Conservation (phyloP, 1,284 basidiomycete genomes). For the Cystobasidium slooffiae region DNA sequence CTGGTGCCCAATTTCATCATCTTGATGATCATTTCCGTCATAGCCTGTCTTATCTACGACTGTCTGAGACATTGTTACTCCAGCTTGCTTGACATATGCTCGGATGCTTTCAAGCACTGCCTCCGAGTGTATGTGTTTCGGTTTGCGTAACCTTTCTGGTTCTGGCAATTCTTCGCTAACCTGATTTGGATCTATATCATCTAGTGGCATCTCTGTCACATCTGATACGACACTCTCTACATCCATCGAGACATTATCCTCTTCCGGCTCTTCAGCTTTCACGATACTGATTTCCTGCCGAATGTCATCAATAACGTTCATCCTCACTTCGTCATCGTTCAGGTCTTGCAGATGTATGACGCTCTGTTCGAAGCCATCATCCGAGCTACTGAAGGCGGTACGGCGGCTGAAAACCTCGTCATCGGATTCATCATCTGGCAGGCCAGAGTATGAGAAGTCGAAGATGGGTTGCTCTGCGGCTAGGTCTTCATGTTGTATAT, state of each 20-base stretch:
- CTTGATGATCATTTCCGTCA: no score
- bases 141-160: no score
- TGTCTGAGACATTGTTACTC: background rate
- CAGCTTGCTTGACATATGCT: no score
- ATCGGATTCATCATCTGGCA: conserved; percentile 15
- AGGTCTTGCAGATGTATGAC: background rate
- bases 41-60: background rate
- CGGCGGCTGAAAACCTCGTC: background rate
- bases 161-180: no score
- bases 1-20: no score
- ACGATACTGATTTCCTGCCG: background rate
- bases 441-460: conserved; percentile 1
- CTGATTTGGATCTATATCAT: background rate
- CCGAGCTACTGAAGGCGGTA: conserved; percentile 1
- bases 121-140: no score
- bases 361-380: conserved; percentile 25
- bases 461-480: conserved; percentile 10
- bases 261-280: conserved; percentile 1
- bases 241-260: background rate
- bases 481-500: background rate
- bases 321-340: background rate
- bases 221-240: background rate
- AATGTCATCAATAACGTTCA: background rate
- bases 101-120: no score
- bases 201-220: background rate